Percentiles rank a stretch among this genome's conserved stretches.
Evolutionary conservation across 345 rosid species (phyloP).

Genomic region (Pugionium cornutum): DNA sequence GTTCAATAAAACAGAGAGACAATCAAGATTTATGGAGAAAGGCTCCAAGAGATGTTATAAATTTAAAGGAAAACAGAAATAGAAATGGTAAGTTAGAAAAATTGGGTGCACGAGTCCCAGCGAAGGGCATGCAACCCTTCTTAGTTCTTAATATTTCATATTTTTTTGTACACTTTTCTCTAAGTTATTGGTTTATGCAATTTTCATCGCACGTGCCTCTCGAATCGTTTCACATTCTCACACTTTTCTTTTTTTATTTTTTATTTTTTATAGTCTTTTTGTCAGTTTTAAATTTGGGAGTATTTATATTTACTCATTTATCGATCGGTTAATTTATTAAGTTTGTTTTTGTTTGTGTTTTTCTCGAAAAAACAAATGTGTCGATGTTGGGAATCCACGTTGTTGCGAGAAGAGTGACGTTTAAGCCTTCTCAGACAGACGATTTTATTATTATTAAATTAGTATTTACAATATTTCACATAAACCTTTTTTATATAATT

Average conservation of each 20-base stretch:
- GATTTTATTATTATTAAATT: slow-evolving; percentile 1
- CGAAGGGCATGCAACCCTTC: slow-evolving; percentile 37
- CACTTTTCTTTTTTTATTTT: slow-evolving; percentile 35
- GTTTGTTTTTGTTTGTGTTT: slow-evolving; percentile 24
- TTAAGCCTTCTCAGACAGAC: slow-evolving; percentile 36
- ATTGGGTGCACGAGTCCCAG: slow-evolving; percentile 36
- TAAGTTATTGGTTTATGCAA: slow-evolving; percentile 33
- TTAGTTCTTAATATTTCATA: background rate
- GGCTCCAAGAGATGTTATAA: too few relatives aligned
- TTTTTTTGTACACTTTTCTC: slow-evolving; percentile 8
- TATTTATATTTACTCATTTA: slow-evolving; percentile 14
- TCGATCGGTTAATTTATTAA: slow-evolving; percentile 21
- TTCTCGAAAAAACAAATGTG: slow-evolving; percentile 9
- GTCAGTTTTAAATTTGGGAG: slow-evolving; percentile 36
- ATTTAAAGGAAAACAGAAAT: background rate
- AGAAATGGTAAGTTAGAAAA: slow-evolving; percentile 23
- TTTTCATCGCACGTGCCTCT: slow-evolving; percentile 48
- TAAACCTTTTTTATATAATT: too few relatives aligned
- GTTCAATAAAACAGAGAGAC: too few relatives aligned
- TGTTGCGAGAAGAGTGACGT: slow-evolving; percentile 36
- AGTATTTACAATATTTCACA: too few relatives aligned
- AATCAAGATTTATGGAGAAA: too few relatives aligned
- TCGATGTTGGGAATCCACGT: slow-evolving; percentile 39
- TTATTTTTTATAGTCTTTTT: slow-evolving; percentile 1
- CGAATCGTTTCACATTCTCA: slow-evolving; percentile 65